Conservation (phyloP, 2,329 filamentous ascomycete species). For the Fusarium penzigii region DNA sequence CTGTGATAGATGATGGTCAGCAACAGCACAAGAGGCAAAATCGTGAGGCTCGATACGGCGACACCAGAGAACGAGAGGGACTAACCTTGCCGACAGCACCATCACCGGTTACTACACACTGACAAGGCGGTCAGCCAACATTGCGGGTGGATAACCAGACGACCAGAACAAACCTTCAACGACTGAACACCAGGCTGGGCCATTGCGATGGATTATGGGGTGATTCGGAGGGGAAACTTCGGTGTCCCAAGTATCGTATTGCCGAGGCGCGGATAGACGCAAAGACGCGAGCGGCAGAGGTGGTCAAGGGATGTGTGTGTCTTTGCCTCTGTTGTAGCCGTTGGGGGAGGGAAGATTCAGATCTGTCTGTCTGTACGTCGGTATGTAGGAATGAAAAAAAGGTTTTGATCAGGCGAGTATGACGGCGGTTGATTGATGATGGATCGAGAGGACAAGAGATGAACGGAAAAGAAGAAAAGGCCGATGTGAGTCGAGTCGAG, state of each 20-base stretch:
- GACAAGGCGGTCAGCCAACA: conserved; percentile 35
- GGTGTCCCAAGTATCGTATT: conserved; percentile 2
- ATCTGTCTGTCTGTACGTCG: background rate
- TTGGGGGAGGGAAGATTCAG: conserved; percentile 13
- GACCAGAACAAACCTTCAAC: conserved; percentile 69
- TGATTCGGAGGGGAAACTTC: conserved; percentile 4
- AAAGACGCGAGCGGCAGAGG: conserved; percentile 4
- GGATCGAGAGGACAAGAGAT: conserved; percentile 2
- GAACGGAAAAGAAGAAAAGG: background rate
- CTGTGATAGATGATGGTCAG: conserved; percentile 49
- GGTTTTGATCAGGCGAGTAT: conserved; percentile 7
- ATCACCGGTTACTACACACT: conserved; percentile 99
- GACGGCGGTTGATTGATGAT: conserved; percentile 2
- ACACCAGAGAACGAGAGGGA: conserved; percentile 6
- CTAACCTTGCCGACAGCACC: conserved; percentile 96
- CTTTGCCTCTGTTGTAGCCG: conserved; percentile 10
- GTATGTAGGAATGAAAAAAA: background rate
- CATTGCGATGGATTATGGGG: conserved; percentile 48
- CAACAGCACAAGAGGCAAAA: conserved; percentile 5
- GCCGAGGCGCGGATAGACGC: conserved; percentile 9
- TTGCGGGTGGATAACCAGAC: conserved; percentile 16
- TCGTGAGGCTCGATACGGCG: background rate
- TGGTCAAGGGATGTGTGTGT: conserved; percentile 7
- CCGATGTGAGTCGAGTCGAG: background rate
- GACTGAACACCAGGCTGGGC: conserved; percentile 85